These are phyloP conservation scores for Pseudopithomyces maydicus DNA, from an alignment of 2,329 filamentous ascomycete genomes.

Conservation along the genomic window DNA sequence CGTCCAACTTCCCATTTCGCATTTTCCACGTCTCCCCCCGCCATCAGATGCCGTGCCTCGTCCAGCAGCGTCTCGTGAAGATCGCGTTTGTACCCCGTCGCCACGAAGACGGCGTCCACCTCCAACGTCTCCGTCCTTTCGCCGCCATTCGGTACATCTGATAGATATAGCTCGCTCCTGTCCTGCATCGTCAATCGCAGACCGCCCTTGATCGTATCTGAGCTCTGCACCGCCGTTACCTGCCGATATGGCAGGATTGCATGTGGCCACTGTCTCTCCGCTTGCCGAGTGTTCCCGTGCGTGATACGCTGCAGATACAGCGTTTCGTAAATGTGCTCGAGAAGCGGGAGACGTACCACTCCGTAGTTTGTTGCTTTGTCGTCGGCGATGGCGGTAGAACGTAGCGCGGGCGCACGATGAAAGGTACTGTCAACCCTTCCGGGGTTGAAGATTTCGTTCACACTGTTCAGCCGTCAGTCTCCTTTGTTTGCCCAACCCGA, in stretches of 20 bases:
- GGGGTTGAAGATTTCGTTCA: constrained; percentile 97
- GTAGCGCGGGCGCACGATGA: constrained; percentile 66
- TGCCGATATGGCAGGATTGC: constrained; percentile 74
- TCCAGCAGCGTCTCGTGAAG: constrained; percentile 79
- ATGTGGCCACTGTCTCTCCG: constrained; percentile 79
- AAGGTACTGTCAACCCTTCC: constrained; percentile 79
- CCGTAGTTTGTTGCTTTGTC: constrained; percentile 92
- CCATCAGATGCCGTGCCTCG: constrained; percentile 67
- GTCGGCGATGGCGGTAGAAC: constrained; percentile 65
- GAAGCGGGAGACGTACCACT: constrained; percentile 86
- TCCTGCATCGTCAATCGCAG: constrained; percentile 59
- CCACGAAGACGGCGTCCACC: constrained; percentile 81
- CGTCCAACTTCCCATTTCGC: constrained; percentile 70
- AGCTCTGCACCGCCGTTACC: constrained; percentile 66
- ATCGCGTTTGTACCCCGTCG: constrained; percentile 82
- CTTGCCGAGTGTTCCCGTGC: constrained; percentile 57
- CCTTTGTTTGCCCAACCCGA: not conserved
- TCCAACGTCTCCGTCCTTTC: constrained; percentile 66
- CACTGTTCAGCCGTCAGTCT: constrained; percentile 57
- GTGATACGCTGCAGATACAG: constrained; percentile 85
- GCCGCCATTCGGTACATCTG: constrained; percentile 43
- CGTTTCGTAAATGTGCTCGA: constrained; percentile 85
- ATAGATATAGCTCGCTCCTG: constrained; percentile 44
- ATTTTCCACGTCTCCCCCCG: constrained; percentile 50
- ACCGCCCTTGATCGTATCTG: constrained; percentile 35